Base-by-base conservation (phyloP, 306 rosid species). In the Pyrus bretschneideri region DNA sequence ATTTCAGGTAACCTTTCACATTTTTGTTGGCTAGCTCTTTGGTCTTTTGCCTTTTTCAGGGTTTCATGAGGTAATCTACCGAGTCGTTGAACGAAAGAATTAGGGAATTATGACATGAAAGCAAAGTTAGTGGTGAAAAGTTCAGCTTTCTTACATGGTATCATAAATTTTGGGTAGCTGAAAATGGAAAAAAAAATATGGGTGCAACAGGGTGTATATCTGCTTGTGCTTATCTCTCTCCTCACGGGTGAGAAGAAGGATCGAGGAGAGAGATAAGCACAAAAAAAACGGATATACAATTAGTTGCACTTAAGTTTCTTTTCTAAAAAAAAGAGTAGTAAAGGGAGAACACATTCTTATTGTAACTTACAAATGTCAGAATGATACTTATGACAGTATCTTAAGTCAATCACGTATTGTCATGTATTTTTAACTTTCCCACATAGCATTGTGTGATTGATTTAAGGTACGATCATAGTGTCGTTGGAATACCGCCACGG, bases 1-100 rank as follows among this genome's bases (percentile, higher is more conserved):
- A 86, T 92, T 83, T 90, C 96, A 90, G 96, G 96, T 91, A 73
- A 61, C 62, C 23, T 79, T 27, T 10, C 44, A 5, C 23, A 18
- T 69, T 29, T 21, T 31, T 58, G 6, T 63, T 27, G 21, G n/a
- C 68, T 14, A 9, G 13, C 22, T 17, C 38, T 61, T 27, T 27
- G 63, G 27, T 58, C 14, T 23, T 23, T 58, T 4, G 63, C 12
- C 6, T 11, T 58, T 51, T 58, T 58, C 14, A n/a, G 8, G 30
- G 15, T 58, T 58, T 58, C 30, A 58, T 58, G 30, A 58, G 17
- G 63, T 58, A 11, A 58, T 58, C 63, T 11, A 58, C 42, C 42
- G 42, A 38, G 10, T 7, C 42, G 10, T 38, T 0, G 10, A 38
- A 7, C 2, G 42, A 38, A 38, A 38, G 42, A 38, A 38, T 38